phyloP scores from a whole-genome alignment of 2,329 filamentous ascomycete species.

The Ophiognomonia clavigignenti-juglandacearum region DNA sequence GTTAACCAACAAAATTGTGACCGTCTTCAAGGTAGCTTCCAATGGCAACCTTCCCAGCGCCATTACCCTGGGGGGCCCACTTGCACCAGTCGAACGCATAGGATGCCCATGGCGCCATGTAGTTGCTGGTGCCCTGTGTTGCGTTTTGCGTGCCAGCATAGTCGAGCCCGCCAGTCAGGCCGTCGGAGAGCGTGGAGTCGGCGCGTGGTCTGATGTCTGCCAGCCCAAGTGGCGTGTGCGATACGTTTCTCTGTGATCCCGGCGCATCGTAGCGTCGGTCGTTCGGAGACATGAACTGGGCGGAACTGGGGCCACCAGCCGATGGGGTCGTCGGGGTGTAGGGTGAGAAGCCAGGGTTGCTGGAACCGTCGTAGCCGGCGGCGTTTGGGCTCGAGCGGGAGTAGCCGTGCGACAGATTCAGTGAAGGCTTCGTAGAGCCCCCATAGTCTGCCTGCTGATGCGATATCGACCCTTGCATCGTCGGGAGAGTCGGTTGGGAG shows the following conservation, averaged over 20 bases:
- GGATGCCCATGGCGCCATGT: slow-evolving; percentile 88
- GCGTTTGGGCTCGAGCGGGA: slow-evolving; percentile 77
- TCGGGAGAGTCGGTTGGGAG: slow-evolving; percentile 41
- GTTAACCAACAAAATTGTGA: slow-evolving; percentile 87
- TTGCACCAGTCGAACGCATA: slow-evolving; percentile 99
- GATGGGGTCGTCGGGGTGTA: slow-evolving; percentile 63
- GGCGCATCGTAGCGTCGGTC: slow-evolving; percentile 52
- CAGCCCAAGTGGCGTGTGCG: slow-evolving; percentile 84
- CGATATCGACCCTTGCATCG: slow-evolving; percentile 39
- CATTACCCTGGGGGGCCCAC: slow-evolving; percentile 76
- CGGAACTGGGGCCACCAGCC: slow-evolving; percentile 42
- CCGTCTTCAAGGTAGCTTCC: slow-evolving; percentile 97
- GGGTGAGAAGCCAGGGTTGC: slow-evolving; percentile 42
- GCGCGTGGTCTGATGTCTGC: slow-evolving; percentile 87
- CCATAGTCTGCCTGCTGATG: slow-evolving; percentile 55
- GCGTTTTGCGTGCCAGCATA: slow-evolving; percentile 60
- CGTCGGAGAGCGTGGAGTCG: slow-evolving; percentile 75
- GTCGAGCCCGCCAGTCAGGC: slow-evolving; percentile 54
- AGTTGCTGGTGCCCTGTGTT: slow-evolving; percentile 77
- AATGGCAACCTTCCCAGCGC: slow-evolving; percentile 87
- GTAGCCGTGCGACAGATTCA: slow-evolving; percentile 67
- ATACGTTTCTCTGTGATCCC: slow-evolving; percentile 57
- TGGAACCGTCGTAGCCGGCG: slow-evolving; percentile 40
- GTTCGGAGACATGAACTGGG: slow-evolving; percentile 60
- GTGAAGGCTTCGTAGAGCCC: slow-evolving; percentile 60